Evolutionary conservation across 208 protist species (phyloP).

Genomic region (Giardia muris): DNA sequence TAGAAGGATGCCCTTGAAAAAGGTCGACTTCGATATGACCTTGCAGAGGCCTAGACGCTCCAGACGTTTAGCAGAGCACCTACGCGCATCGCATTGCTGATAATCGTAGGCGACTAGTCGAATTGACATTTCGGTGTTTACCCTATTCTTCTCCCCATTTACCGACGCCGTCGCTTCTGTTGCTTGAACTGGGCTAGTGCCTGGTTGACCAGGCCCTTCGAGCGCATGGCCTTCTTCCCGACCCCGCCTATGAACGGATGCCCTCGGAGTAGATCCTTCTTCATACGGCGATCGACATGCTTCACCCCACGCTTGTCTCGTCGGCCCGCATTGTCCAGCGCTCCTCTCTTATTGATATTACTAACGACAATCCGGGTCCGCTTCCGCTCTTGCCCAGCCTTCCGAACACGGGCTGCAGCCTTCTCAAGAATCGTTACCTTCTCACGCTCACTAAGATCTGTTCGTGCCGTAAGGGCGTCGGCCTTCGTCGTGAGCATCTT

Average conservation of each 20-base stretch:
- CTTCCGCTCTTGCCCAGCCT: not conserved
- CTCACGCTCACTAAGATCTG: constrained; percentile 22
- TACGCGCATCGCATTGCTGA: constrained; percentile 85
- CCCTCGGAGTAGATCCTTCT: constrained; percentile 3
- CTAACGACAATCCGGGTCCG: not conserved
- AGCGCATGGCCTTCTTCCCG: not conserved
- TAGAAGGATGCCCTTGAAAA: constrained; percentile 75
- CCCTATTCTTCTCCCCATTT: no score
- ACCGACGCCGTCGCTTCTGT: not conserved
- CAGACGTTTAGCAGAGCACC: constrained; percentile 83
- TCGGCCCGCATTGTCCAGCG: not conserved
- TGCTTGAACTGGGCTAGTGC: not conserved
- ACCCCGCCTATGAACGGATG: not conserved
- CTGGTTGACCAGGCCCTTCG: not conserved
- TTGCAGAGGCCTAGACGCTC: constrained; percentile 64
- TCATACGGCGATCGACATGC: not conserved
- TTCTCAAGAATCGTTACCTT: constrained; percentile 21
- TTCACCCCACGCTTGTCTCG: not conserved
- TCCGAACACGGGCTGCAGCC: not conserved
- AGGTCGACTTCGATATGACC: constrained; percentile 59
- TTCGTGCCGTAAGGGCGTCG: not conserved
- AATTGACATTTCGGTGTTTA: not conserved
- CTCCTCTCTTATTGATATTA: not conserved
- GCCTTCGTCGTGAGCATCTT: not conserved
- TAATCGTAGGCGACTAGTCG: constrained; percentile 79